Base-by-base conservation (phyloP, 441 rosid species). In the Jatropha multifida region DNA sequence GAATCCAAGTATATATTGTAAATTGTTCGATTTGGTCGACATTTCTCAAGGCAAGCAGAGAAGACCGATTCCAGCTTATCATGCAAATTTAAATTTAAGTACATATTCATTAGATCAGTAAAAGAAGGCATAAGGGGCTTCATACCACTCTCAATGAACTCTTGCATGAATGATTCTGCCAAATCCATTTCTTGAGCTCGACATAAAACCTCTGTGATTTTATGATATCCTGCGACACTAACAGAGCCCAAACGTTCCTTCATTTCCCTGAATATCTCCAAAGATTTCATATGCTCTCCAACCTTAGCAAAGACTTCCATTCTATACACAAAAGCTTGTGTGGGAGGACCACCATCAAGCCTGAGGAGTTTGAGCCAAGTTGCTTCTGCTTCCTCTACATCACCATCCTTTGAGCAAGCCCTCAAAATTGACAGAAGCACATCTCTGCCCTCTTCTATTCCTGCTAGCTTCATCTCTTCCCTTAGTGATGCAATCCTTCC, bases 1-100 rank as follows among this genome's bases (percentile, higher is more conserved):
- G 96, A 92, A 72, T 86, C 90, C 88, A 93, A 81, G 88, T 90
- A 93, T 62, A 90, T 82, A 69, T 85, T 85, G 71, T 88, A 95
- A 48, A 93, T 71, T 55, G 84, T 79, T 79, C 89, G 86, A 77
- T 87, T 90, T 37, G 94, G 92, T 72, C 74, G 86, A 65, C 91
- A 90, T 64, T 81, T 86, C 87, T 86, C 84, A 56, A 81, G 85
- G 75, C 93, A 90, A 63, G 85, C 84, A 61, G 77, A 76, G 90
- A 95, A 93, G 63, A 87, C 68, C 46, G 75, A 81, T 76, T 85
- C 86, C 71, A 92, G 38, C 48, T 85, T 90, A 69, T 93, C 89
- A 63, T 88, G 88, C 79, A 86, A 76, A 79, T 88, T 83, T 84
- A 88, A 78, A 71, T 68, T 73, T 37, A 89, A 88, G 77, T 89